Base-by-base conservation (phyloP, 192 early-diverging fungal species). In the Podila clonocystis region DNA sequence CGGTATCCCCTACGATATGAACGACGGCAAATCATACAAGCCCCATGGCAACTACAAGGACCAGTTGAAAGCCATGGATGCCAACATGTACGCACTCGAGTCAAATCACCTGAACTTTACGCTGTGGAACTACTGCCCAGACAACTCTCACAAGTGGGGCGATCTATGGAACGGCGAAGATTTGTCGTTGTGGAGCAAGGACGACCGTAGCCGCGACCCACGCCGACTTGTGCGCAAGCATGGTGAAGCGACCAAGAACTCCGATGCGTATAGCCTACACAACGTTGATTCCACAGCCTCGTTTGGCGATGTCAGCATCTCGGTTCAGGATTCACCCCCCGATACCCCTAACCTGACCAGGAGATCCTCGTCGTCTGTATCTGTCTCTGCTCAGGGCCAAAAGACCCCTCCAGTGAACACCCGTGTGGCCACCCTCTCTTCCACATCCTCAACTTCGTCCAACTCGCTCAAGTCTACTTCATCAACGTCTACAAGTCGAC, bases 131-230 rank as follows among this genome's bases (percentile, higher is more conserved):
- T 89, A 89, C 68, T 82, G 82, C n/a, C 86, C 88, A 6, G 88
- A 86, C 62, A 89, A 87, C 30, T 62, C 62, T 31, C 36, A 72
- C 62, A 74, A 76, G 59, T 86, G 85, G 83, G 88, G 88, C 5
- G 88, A 89, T 69, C 75, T 57, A 24, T 89, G 88, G 88, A 85
- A 86, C 62, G 88, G 88, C 4, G 88, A 89, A 50, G 88, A 89
- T 62, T 59, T 89, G 12, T 83, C 82, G 61, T 58, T 89, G 3
- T 89, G 75, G 70, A 69, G 77, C 57, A 69, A 69, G 0, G 62
- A 80, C 17, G 77, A 80, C 22, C 28, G 72, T 2, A 55, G 55
- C 20, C 50, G 58, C 28, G 77, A 80, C 50, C 66, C 70, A 31
- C 64, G 66, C 8, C 57, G 55, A 12, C 8, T 65, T 2, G 15